Evolutionary conservation across 2,329 filamentous ascomycete genomes (phyloP), one percentile per base, ranked within the genome.

Genomic region (Truncatella angustata): DNA sequence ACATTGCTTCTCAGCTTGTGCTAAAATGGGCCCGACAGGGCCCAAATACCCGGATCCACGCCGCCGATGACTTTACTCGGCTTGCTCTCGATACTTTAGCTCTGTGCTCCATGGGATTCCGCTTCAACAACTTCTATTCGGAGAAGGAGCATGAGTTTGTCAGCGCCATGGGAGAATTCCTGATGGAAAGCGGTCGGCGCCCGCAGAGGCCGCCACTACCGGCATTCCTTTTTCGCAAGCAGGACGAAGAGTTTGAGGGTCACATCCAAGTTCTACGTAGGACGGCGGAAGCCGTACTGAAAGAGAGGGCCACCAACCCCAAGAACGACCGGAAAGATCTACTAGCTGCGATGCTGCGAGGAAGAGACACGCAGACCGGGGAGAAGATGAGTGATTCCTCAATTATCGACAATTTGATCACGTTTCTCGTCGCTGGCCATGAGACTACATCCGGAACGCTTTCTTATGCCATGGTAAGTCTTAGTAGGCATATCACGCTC

Each of bases 121-220:
- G 81, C 2, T 84, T 84, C 70, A 84, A 91, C 68, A 86, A 81
- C 1, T 90, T 86, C 67, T 91, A 91, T 63, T 75, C 76, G 24
- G 80, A 88, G 12, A 74, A 82, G 7, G 71, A 87, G 65, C 88
- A 91, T 58, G 86, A 87, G 0, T 91, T 91, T 59, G 76, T 90
- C 35, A 66, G 76, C 40, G 80, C 85, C 30, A 90, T 91, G 87
- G 75, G 75, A 1, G 75, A 76, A n/a, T 80, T 87, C 50, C 71
- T 91, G 1, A 61, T 66, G 11, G 83, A 85, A 55, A 79, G 76
- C 5, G 80, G 78, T 28, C 71, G 68, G 7, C 75, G 82, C 28
- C 66, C 76, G 10, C 69, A 68, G 53, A 75, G 79, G 14, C 79
- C 77, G 2, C 65, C 67, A 1, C 68, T 81, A 45, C 69, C 74